Percentiles rank a stretch among this genome's conserved stretches.
phyloP scores from a whole-genome alignment of 192 early-diverging fungal genomes.

The Coemansia sp. region DNA sequence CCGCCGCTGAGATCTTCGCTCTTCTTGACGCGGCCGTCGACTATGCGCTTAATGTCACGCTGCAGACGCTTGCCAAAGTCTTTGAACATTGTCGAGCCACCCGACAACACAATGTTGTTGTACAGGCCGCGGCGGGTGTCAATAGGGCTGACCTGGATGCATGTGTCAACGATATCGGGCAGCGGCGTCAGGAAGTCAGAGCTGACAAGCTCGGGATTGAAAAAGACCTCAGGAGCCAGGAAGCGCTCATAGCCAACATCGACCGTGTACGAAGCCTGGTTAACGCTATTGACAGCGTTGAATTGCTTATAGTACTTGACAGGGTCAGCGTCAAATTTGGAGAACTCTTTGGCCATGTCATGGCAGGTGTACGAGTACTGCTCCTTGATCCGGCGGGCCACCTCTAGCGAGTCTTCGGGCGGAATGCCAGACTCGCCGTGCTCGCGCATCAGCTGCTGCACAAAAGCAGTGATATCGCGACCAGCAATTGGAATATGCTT shows the following conservation, averaged over 20 bases:
- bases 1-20: conserved; percentile 78
- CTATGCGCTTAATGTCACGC: conserved; percentile 89
- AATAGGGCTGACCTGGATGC: conserved; percentile 95
- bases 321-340: conserved; percentile 86
- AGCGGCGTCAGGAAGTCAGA: conserved; percentile 95
- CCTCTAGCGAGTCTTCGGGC: conserved; percentile 92
- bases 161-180: conserved; percentile 93
- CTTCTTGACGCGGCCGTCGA: conserved; percentile 68
- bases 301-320: conserved; percentile 87
- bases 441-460: conserved; percentile 96
- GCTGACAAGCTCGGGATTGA: conserved; percentile 97
- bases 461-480: conserved; percentile 95
- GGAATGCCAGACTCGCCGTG: conserved; percentile 93
- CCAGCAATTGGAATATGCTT: conserved; percentile 99
- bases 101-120: conserved; percentile 98
- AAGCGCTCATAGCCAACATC: conserved; percentile 99
- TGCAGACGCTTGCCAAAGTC: conserved; percentile 93
- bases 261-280: conserved; percentile 81
- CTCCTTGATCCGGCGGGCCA: conserved; percentile 96
- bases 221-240: conserved; percentile 98
- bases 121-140: conserved; percentile 96
- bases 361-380: conserved; percentile 95
- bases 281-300: conserved; percentile 83
- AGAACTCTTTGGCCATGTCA: conserved; percentile 96
- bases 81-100: conserved; percentile 99